Evolutionary conservation across 2,329 filamentous ascomycete species (phyloP).

Genomic region (Ciborinia camelliae): DNA sequence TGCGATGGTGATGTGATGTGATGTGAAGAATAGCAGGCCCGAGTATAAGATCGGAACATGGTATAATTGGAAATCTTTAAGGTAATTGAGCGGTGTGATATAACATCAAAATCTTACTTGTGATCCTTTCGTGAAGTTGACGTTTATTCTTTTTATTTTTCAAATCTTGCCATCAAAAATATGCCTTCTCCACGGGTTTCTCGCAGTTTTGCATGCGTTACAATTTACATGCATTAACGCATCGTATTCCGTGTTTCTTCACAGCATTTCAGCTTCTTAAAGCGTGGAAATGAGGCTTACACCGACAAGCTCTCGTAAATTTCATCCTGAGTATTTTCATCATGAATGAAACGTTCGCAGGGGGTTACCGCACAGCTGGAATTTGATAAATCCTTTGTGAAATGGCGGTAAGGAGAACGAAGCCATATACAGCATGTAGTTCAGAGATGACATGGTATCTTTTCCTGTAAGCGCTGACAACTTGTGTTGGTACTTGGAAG

Average conservation of each 20-base stretch:
- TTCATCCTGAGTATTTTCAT: background rate
- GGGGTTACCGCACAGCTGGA: slow-evolving; percentile 2
- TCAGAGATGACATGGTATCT: background rate
- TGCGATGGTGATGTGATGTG: too few species aligned
- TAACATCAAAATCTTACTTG: background rate
- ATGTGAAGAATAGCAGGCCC: background rate
- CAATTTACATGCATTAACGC: background rate
- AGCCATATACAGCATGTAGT: too few species aligned
- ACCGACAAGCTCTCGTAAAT: background rate
- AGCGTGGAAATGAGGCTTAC: slow-evolving; percentile 10
- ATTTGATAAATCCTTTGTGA: background rate
- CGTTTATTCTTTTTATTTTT: background rate
- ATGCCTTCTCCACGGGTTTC: background rate
- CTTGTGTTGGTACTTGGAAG: background rate
- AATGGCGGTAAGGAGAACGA: slow-evolving; percentile 6
- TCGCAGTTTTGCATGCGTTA: background rate
- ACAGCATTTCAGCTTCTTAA: background rate
- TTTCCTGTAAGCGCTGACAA: background rate
- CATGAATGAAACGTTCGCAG: background rate
- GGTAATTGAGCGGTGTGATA: slow-evolving; percentile 3
- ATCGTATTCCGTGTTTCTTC: background rate
- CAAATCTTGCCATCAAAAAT: background rate
- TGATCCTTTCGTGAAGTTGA: background rate
- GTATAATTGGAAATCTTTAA: background rate
- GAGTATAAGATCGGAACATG: background rate